phyloP scores from a whole-genome alignment of 1,284 basidiomycete genomes.

The Cystobasidium sp. region DNA sequence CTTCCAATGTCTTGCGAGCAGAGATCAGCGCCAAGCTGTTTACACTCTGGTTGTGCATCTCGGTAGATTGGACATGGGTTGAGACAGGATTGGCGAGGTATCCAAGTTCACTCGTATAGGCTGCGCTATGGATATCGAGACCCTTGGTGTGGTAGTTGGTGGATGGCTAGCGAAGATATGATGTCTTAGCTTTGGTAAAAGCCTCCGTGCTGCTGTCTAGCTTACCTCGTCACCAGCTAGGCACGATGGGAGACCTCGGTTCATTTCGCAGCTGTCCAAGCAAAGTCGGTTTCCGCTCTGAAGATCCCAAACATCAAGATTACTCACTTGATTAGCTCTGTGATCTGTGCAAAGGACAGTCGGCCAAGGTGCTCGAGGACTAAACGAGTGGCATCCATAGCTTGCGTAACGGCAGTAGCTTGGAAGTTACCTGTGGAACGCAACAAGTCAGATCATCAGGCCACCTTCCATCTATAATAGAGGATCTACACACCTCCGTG shows the following conservation, averaged over 20 bases:
- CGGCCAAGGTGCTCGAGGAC: conserved; percentile 80
- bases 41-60: conserved; percentile 75
- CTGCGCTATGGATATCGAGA: conserved; percentile 79
- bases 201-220: not conserved
- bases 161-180: conserved; percentile 58
- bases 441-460: too few relatives aligned
- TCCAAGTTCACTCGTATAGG: conserved; percentile 79
- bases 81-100: conserved; percentile 81
- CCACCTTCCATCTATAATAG: too few relatives aligned
- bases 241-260: conserved; percentile 77
- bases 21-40: conserved; percentile 81
- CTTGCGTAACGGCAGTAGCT: conserved; percentile 73
- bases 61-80: conserved; percentile 63
- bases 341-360: conserved; percentile 78
- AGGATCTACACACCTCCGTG: conserved; percentile 73
- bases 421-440: too few relatives aligned
- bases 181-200: not conserved
- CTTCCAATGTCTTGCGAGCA: conserved; percentile 73
- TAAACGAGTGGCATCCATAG: conserved; percentile 84
- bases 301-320: too few relatives aligned
- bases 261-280: conserved; percentile 66
- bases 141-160: conserved; percentile 84
- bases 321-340: conserved; percentile 71
- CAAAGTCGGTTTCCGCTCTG: not conserved
- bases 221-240: conserved; percentile 69